Base-by-base conservation (phyloP, 2,329 filamentous ascomycete genomes). In the Bipolaris oryzae region DNA sequence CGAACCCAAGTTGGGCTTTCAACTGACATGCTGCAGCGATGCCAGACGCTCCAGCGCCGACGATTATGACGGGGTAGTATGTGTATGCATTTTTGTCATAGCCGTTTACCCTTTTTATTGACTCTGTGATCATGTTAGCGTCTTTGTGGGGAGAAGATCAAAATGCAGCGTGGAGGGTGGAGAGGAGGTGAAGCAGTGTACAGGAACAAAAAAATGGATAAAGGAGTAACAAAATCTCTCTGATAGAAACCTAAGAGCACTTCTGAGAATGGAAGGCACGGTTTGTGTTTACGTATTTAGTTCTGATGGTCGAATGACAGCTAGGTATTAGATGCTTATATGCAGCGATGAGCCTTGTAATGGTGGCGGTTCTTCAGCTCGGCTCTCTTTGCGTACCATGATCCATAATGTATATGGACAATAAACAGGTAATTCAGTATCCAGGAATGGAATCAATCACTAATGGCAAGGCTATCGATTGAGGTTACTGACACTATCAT, bases 41-140 rank as follows among this genome's bases (percentile, higher is more conserved):
- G 18, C 82, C 87, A 0, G 85, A 86, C 63, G 86, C 83, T 11
- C 87, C 87, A 1, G 84, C 82, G 25, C 87, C 87, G 37, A 89
- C 81, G 63, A 87, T 82, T 48, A 83, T 69, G 50, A 86, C 77
- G 1, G 82, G 82, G 55, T 75, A 76, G 61, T 77, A 78, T 2
- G 74, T 78, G 60, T 77, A 77, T 2, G 74, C 74, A 72, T 76
- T 50, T 15, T 75, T 62, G 33, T 69, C 64, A 57, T 78, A 77
- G 16, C 75, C 76, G 44, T 76, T 71, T 7, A 75, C 72, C 18
- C 74, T 66, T 45, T 68, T 70, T 51, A 78, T 77, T 11, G 66
- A 68, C 43, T 76, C 75, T 7, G 49, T 57, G 28, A 70, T 71
- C 68, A 74, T 74, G 0, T 59, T 63, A 56, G 48, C 37, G 23